Evolutionary conservation across 345 rosid species (phyloP).

Genomic region (Rhodomyrtus tomentosa): DNA sequence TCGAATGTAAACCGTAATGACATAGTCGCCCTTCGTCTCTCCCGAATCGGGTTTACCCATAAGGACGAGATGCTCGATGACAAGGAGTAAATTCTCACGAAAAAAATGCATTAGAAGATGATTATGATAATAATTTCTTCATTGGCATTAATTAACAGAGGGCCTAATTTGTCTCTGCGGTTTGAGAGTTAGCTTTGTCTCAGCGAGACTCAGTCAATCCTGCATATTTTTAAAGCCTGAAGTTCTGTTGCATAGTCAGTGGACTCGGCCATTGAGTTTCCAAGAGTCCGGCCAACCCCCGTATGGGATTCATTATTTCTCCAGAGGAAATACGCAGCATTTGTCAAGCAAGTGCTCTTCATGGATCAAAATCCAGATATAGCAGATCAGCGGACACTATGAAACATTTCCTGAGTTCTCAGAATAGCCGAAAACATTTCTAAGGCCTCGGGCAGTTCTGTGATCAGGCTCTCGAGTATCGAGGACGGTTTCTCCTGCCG

Average conservation of each 20-base stretch:
- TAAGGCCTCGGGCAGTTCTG: background rate
- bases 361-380: background rate
- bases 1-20: background rate
- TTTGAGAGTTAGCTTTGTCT: background rate
- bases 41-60: background rate
- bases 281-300: background rate
- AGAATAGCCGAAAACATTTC: background rate
- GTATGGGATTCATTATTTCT: background rate
- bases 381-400: background rate
- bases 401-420: background rate
- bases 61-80: background rate
- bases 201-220: background rate
- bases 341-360: background rate
- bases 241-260: background rate
- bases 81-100: background rate
- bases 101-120: background rate
- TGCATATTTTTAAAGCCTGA: background rate
- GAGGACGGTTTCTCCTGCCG: background rate
- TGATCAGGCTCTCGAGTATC: background rate
- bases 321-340: background rate
- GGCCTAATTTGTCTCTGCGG: background rate
- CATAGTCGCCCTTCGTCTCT: background rate
- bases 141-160: background rate
- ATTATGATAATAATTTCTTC: background rate
- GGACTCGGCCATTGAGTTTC: background rate